Evolutionary conservation across 2,329 filamentous ascomycete species (phyloP), one percentile per base, ranked within the genome.

Genomic region (Colletotrichum karsti): DNA sequence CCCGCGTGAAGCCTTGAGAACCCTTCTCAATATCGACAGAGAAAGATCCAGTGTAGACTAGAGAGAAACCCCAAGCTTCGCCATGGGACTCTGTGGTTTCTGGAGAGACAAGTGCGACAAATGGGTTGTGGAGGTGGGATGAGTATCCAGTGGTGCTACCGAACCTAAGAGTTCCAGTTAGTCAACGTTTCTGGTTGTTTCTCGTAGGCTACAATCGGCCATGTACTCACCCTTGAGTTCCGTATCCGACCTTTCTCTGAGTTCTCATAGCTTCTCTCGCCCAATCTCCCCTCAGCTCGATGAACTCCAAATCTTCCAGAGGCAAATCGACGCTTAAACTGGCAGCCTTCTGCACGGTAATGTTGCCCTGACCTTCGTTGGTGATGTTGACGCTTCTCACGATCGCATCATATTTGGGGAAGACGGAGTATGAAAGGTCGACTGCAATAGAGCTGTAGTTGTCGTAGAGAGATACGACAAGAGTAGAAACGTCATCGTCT

Each of bases 31-130:
- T 84, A n/a, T 88, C 84, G 0, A 86, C 87, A 1, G 83, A 80
- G 71, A 91, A 91, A 1, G 88, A 91, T 2, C 90, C 90, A 0
- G 88, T 88, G 75, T 91, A 92, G 18, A 92, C 81, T 2, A 91
- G 82, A 1, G 87, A 90, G 75, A 91, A 91, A 0, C 88, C 90
- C 83, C 88, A 91, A 7, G 87, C 88, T 39, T 90, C 84, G 1
- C 90, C 90, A 2, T 84, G 81, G 0, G 84, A 83, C 72, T 92
- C 89, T 1, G 89, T 91, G 0, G 89, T 88, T 1, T 79, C 80
- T 0, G 88, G 85, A 3, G 85, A 79, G 0, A 87, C 81, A 2
- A 92, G 76, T 0, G 87, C 83, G 22, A 91, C 81, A 78, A 91
- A 91, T 0, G 89, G 89, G 71, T 92, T 92, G 73, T 91, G 87